Evolutionary conservation across 495 filamentous ascomycete species (phyloP).

Genomic region (Penicillium dipodomyicola): DNA sequence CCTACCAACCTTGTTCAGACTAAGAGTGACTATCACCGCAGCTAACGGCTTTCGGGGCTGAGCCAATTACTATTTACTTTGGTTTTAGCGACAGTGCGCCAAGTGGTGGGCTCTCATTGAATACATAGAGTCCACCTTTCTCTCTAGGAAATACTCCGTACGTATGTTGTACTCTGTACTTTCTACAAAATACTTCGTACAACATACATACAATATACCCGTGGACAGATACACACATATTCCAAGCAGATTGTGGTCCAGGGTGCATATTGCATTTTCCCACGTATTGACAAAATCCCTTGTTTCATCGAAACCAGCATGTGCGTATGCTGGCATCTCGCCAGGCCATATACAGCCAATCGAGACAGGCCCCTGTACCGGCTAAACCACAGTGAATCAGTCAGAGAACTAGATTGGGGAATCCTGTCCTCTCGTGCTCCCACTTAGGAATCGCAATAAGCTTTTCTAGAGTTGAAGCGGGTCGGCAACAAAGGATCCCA

Average conservation of each 20-base stretch:
- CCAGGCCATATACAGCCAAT: background rate
- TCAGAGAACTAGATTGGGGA: background rate
- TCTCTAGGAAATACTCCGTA: too few species aligned
- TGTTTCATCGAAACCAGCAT: conserved; percentile 11
- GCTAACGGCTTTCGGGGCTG: background rate
- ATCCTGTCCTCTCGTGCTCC: background rate
- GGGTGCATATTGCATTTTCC: background rate
- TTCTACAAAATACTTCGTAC: too few species aligned
- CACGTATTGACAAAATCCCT: background rate
- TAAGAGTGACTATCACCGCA: background rate
- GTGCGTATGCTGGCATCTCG: conserved; percentile 4
- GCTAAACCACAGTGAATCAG: background rate
- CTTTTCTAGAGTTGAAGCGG: background rate
- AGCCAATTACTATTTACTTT: background rate
- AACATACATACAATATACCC: too few species aligned
- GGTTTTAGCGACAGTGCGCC: too few species aligned
- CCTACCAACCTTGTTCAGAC: background rate
- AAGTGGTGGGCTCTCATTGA: too few species aligned
- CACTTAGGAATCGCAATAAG: background rate
- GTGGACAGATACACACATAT: too few species aligned
- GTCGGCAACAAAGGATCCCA: background rate
- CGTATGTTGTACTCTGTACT: too few species aligned
- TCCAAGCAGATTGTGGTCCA: background rate
- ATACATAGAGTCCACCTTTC: too few species aligned
- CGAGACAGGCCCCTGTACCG: background rate